phyloP scores from a whole-genome alignment of 2,329 filamentous ascomycete genomes.

The Sphaerulina vaccinii region DNA sequence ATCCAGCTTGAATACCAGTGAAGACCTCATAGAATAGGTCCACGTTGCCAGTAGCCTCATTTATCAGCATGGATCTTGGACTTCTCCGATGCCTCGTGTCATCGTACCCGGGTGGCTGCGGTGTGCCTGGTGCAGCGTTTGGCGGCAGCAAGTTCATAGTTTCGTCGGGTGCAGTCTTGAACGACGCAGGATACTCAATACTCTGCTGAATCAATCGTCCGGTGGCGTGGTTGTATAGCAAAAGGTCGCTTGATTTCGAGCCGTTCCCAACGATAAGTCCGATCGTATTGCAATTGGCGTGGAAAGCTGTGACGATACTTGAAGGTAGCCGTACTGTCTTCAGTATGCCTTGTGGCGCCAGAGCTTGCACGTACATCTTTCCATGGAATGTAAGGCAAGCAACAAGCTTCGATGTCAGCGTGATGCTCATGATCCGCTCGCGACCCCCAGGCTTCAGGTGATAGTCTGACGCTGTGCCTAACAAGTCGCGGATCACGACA shows the following conservation, averaged over 20 bases:
- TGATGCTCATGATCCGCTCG: slow-evolving; percentile 18
- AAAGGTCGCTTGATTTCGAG: background rate
- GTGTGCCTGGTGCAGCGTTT: background rate
- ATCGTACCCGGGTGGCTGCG: background rate
- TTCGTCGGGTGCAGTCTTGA: background rate
- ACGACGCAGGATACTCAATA: background rate
- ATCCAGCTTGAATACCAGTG: background rate
- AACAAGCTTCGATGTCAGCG: slow-evolving; percentile 16
- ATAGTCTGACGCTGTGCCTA: background rate
- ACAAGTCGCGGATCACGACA: slow-evolving; percentile 21
- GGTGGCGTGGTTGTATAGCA: background rate
- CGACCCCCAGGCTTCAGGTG: slow-evolving; percentile 16
- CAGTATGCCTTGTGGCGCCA: background rate
- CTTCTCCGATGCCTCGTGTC: background rate
- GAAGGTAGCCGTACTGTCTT: slow-evolving; percentile 2
- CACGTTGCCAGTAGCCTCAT: background rate
- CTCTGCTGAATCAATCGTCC: background rate
- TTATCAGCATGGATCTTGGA: slow-evolving; percentile 1
- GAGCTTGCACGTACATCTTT: slow-evolving; percentile 15
- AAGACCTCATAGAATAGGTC: background rate
- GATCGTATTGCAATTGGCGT: slow-evolving; percentile 1
- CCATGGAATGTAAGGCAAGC: slow-evolving; percentile 17
- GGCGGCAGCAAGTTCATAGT: background rate
- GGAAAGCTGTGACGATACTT: background rate
- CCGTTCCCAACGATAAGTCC: background rate